phyloP scores from a whole-genome alignment of 2,329 filamentous ascomycete genomes.

The Thermothelomyces thermophilus region DNA sequence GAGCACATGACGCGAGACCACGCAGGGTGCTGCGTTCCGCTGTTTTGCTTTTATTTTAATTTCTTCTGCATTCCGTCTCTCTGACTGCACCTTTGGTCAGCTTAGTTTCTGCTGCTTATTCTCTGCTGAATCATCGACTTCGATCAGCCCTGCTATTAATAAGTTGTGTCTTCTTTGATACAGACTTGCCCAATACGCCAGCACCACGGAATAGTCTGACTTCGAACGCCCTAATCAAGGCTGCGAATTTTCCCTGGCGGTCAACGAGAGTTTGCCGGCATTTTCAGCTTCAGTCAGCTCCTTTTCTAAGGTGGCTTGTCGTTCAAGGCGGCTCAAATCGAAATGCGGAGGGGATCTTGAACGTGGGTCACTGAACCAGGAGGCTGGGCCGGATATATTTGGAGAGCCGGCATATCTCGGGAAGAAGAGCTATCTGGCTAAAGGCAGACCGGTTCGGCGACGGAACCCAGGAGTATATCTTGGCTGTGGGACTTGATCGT shows the following conservation, averaged over 20 bases:
- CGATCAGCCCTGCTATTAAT: too few relatives aligned
- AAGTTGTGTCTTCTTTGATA: not conserved
- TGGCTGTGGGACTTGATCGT: not conserved
- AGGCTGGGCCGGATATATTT: slow-evolving; percentile 26
- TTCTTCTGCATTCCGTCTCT: not conserved
- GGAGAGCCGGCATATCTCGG: slow-evolving; percentile 17
- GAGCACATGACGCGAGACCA: slow-evolving; percentile 23
- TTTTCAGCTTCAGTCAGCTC: slow-evolving; percentile 22
- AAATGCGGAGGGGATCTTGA: slow-evolving; percentile 23
- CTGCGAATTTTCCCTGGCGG: slow-evolving; percentile 3
- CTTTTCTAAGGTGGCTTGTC: slow-evolving; percentile 22
- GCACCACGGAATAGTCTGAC: not conserved
- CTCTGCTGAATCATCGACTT: slow-evolving; percentile 5
- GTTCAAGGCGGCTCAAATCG: slow-evolving; percentile 23
- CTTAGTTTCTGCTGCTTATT: slow-evolving; percentile 1
- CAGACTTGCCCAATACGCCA: not conserved
- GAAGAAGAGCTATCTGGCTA: slow-evolving; percentile 11
- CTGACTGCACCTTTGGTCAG: slow-evolving; percentile 4
- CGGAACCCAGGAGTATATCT: slow-evolving; percentile 16
- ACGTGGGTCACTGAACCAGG: slow-evolving; percentile 23
- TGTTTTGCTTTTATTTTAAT: slow-evolving; percentile 6
- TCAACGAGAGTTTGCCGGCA: slow-evolving; percentile 17
- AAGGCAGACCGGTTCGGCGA: slow-evolving; percentile 7
- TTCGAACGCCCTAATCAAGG: not conserved
- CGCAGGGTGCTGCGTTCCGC: slow-evolving; percentile 9